Percentiles rank a stretch among this genome's conserved stretches.
Evolutionary conservation across 1,284 basidiomycete genomes (phyloP).

Genomic region (Ceratobasidium sp.): DNA sequence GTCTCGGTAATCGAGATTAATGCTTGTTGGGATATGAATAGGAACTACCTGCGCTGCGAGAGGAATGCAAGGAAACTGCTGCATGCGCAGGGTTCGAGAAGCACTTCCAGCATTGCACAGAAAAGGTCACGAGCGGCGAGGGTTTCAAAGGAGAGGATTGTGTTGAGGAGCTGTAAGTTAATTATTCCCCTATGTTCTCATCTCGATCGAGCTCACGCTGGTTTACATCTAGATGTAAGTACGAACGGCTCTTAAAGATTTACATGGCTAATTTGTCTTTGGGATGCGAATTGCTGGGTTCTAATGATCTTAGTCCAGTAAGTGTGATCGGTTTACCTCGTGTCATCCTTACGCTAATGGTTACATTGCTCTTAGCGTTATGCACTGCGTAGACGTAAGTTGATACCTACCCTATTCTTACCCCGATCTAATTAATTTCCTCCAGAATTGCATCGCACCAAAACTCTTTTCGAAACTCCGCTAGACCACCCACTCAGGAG

Average conservation of each 20-base stretch:
- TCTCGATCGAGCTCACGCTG: slow-evolving; percentile 38
- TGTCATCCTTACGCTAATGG: slow-evolving; percentile 46
- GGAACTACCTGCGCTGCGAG: slow-evolving; percentile 76
- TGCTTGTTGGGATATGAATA: slow-evolving; percentile 53
- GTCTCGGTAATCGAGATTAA: background rate
- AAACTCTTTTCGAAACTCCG: slow-evolving; percentile 77
- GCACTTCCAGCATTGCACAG: slow-evolving; percentile 92
- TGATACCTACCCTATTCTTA: background rate
- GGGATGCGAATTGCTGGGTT: no score
- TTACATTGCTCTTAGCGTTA: slow-evolving; percentile 68
- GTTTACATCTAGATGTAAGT: slow-evolving; percentile 65
- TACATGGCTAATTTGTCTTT: background rate
- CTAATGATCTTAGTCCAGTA: slow-evolving; percentile 71
- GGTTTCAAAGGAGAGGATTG: slow-evolving; percentile 91
- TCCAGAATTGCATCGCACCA: slow-evolving; percentile 80
- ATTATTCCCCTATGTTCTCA: slow-evolving; percentile 20
- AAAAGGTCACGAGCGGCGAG: slow-evolving; percentile 84
- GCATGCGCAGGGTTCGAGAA: slow-evolving; percentile 80
- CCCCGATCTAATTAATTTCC: slow-evolving; percentile 46
- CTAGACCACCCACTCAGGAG: slow-evolving; percentile 50
- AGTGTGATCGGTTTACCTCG: slow-evolving; percentile 54
- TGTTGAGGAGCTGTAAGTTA: slow-evolving; percentile 83
- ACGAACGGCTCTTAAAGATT: slow-evolving; percentile 41
- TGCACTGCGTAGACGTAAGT: slow-evolving; percentile 91
- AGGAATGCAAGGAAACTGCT: slow-evolving; percentile 77